Conservation (phyloP, 305 asterid genomes). For the Fraxinus sp. region DNA sequence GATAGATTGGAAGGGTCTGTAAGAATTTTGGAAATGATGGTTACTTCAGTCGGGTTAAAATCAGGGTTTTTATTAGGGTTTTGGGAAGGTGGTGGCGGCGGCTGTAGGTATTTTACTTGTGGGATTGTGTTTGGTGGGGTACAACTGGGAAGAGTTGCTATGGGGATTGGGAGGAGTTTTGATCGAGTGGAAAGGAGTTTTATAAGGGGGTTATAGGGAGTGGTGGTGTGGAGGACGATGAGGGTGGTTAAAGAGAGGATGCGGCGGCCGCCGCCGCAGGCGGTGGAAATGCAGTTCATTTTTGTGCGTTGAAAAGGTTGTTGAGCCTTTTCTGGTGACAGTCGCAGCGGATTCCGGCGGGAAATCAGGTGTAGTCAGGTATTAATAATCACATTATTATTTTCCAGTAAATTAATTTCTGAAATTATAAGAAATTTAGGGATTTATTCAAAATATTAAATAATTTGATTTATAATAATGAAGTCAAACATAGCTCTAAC, state of each 20-base stretch:
- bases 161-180: constrained; percentile 35
- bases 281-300: constrained; percentile 37
- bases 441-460: not conserved
- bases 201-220: constrained; percentile 16
- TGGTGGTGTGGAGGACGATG: constrained; percentile 22
- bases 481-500: no score
- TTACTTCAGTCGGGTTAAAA: constrained; percentile 32
- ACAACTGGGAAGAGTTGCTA: constrained; percentile 31
- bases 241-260: constrained; percentile 26
- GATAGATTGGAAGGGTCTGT: constrained; percentile 42
- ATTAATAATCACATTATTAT: not conserved
- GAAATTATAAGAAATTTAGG: not conserved
- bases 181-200: constrained; percentile 34
- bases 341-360: not conserved
- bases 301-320: not conserved
- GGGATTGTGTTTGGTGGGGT: not conserved
- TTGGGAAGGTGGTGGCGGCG: constrained; percentile 23
- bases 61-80: constrained; percentile 35
- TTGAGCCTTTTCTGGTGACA: not conserved
- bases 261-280: constrained; percentile 45
- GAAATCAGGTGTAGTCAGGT: not conserved
- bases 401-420: not conserved
- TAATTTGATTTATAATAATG: not conserved
- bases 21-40: constrained; percentile 49
- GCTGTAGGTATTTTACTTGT: constrained; percentile 19